These are phyloP conservation scores for Fraxinus cuspidata DNA, from an alignment of 257 asterid species.

Conservation along the genomic window DNA sequence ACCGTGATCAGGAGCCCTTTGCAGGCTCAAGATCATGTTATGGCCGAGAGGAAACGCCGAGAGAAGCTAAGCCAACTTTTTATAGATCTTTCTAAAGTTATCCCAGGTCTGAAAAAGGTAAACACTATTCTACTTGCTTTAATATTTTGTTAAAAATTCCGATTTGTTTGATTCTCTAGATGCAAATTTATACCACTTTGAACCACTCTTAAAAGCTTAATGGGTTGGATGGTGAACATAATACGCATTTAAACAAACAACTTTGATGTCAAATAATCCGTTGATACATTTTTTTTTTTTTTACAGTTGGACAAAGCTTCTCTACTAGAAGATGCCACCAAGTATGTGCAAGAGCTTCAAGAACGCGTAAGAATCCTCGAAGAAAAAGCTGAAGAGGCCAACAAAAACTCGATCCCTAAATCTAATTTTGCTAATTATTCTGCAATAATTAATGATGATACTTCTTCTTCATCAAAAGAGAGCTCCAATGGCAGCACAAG, in stretches of 20 bases:
- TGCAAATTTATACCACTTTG: no score
- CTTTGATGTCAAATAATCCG: no score
- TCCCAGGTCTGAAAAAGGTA: constrained; percentile 75
- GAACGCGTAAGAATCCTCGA: constrained; percentile 9
- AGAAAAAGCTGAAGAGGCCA: background rate
- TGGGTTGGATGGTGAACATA: no score
- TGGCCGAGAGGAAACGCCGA: constrained; percentile 65
- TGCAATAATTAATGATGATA: no score
- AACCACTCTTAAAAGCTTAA: no score
- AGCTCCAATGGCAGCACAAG: background rate
- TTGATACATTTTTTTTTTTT: background rate
- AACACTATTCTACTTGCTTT: background rate
- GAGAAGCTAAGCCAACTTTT: constrained; percentile 56
- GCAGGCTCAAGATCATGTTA: constrained; percentile 63
- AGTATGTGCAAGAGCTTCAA: constrained; percentile 19
- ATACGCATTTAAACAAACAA: no score
- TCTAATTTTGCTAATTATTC: background rate
- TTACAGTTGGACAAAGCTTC: constrained; percentile 25
- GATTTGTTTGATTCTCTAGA: no score
- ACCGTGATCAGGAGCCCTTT: constrained; percentile 24
- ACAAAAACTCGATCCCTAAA: no score
- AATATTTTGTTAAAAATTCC: background rate
- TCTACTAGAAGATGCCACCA: constrained; percentile 18
- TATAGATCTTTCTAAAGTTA: constrained; percentile 54
- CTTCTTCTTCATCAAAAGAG: background rate